These are phyloP conservation scores for Hypomyces rosellus DNA, from an alignment of 2,329 filamentous ascomycete species.

Conservation along the genomic window DNA sequence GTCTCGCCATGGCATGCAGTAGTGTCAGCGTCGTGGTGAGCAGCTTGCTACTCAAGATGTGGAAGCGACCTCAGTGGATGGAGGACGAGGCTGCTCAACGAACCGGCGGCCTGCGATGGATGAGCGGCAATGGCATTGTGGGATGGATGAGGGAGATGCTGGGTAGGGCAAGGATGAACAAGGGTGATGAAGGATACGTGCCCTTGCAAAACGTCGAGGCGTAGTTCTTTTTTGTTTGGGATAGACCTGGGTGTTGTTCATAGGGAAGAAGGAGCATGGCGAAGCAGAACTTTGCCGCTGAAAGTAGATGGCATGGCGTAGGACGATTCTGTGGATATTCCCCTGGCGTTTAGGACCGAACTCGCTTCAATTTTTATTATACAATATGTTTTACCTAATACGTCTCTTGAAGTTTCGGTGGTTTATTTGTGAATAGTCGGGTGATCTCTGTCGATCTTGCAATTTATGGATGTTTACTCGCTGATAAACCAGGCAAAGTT, in stretches of 20 bases:
- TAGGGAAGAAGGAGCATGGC: background rate
- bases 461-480: too few species aligned
- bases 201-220: constrained; percentile 48
- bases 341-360: background rate
- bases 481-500: too few species aligned
- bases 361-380: background rate
- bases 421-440: too few species aligned
- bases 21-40: constrained; percentile 85
- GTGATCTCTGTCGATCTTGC: too few species aligned
- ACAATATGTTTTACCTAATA: too few species aligned
- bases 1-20: constrained; percentile 86
- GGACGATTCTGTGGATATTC: background rate
- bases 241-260: background rate
- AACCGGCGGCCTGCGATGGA: constrained; percentile 41
- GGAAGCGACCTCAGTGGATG: constrained; percentile 84
- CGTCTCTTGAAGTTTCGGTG: too few species aligned
- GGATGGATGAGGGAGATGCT: constrained; percentile 37
- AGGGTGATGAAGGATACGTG: constrained; percentile 52
- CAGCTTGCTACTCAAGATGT: constrained; percentile 78
- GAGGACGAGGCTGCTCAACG: constrained; percentile 59
- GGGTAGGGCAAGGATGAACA: constrained; percentile 29
- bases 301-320: background rate
- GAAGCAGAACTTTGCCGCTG: background rate
- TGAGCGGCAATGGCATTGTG: constrained; percentile 36
- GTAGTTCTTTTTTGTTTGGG: constrained; percentile 8